A percentile compares a stretch with the other conserved stretches of the same genome.
These are phyloP conservation scores for Cicer pinnatifidum DNA, from an alignment of 306 rosid species.

Conservation along the genomic window DNA sequence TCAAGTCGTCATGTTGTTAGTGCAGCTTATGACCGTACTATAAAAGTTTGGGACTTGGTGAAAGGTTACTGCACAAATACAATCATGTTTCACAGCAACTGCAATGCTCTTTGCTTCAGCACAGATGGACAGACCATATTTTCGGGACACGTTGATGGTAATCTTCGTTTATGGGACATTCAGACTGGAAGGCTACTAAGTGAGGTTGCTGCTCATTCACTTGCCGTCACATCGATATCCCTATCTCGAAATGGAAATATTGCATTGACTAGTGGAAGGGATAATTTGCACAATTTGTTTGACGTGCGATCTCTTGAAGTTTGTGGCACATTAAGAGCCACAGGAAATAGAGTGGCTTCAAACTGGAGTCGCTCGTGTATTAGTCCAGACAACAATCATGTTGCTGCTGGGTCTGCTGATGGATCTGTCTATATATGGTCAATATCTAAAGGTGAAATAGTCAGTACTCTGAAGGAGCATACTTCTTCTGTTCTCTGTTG, in stretches of 20 bases:
- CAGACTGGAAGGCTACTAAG: conserved; percentile 78
- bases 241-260: conserved; percentile 78
- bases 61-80: conserved; percentile 97
- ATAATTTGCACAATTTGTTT: conserved; percentile 83
- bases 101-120: conserved; percentile 89
- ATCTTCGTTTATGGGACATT: conserved; percentile 91
- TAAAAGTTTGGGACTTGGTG: conserved; percentile 91
- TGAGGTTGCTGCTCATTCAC: conserved; percentile 95
- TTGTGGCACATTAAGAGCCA: conserved; percentile 77
- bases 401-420: conserved; percentile 92
- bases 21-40: conserved; percentile 94
- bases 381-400: conserved; percentile 90
- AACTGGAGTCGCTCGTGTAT: conserved; percentile 98
- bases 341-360: conserved; percentile 81
- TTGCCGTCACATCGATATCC: conserved; percentile 80
- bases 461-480: conserved; percentile 84
- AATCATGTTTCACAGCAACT: conserved; percentile 76
- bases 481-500: conserved; percentile 81
- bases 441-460: conserved; percentile 67
- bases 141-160: conserved; percentile 95
- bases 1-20: conserved; percentile 90
- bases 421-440: conserved; percentile 93
- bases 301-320: conserved; percentile 88
- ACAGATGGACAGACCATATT: conserved; percentile 86
- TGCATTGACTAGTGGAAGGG: conserved; percentile 93